Evolutionary conservation across 805 yeast genomes (phyloP).

Genomic region (Myxozyma neglecta): DNA sequence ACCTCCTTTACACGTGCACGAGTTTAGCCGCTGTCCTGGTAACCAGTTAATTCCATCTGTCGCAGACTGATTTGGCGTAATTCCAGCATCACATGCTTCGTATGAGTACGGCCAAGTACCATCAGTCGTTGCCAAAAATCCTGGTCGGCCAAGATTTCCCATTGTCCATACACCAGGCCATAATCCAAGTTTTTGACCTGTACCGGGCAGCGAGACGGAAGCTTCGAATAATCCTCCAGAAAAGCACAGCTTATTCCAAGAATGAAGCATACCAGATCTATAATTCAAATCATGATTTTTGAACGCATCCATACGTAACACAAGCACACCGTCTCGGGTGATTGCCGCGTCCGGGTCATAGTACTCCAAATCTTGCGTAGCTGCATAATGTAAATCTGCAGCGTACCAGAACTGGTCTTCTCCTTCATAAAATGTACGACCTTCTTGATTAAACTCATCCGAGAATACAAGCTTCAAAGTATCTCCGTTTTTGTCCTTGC

Average conservation of each 20-base stretch:
- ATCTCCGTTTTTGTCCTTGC: conserved; percentile 58
- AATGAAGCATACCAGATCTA: conserved; percentile 88
- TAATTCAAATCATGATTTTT: conserved; percentile 75
- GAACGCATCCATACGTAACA: conserved; percentile 75
- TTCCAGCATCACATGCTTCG: conserved; percentile 87
- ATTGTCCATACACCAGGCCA: conserved; percentile 98
- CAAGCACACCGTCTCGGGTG: conserved; percentile 71
- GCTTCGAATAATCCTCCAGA: conserved; percentile 80
- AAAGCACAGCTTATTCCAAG: conserved; percentile 90
- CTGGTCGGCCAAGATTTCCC: conserved; percentile 92
- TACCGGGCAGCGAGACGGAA: conserved; percentile 75
- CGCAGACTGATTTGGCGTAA: conserved; percentile 88
- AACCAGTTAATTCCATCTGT: conserved; percentile 84
- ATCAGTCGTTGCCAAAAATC: conserved; percentile 80
- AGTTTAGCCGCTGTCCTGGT: conserved; percentile 76
- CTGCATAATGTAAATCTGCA: conserved; percentile 78
- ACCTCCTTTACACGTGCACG: conserved; percentile 78
- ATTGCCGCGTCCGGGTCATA: conserved; percentile 87
- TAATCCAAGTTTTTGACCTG: conserved; percentile 73
- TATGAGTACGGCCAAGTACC: conserved; percentile 96
- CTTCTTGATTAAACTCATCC: conserved; percentile 88
- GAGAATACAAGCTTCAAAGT: conserved; percentile 78
- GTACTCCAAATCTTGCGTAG: conserved; percentile 92
- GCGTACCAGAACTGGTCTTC: conserved; percentile 93
- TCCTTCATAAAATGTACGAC: conserved; percentile 84